Conservation (phyloP, 2,329 filamentous ascomycete species). For the Sporothrix dimorphospora region DNA sequence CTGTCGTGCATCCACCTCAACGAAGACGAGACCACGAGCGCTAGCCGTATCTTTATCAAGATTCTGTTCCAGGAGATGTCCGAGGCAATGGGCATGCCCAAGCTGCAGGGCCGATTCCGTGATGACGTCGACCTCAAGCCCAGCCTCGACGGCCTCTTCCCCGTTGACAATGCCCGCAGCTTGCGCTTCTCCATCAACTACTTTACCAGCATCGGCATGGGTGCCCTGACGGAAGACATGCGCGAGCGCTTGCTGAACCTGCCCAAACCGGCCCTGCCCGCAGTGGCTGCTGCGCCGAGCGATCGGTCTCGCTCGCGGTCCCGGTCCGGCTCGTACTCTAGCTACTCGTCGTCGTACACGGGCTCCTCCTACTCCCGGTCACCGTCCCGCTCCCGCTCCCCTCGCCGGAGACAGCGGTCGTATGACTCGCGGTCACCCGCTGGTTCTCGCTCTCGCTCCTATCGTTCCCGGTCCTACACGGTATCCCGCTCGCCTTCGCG, state of each 20-base stretch:
- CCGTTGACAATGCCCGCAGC: constrained; percentile 83
- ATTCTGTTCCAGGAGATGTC: constrained; percentile 92
- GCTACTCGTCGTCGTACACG: constrained; percentile 77
- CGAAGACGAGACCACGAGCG: constrained; percentile 95
- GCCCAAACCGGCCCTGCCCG: constrained; percentile 78
- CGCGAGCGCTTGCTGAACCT: constrained; percentile 86
- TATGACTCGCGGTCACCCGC: constrained; percentile 30
- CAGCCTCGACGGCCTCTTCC: constrained; percentile 84
- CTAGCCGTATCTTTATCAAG: constrained; percentile 97
- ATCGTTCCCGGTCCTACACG: constrained; percentile 11
- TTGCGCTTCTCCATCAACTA: constrained; percentile 98
- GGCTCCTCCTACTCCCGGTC: constrained; percentile 60
- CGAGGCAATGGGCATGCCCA: constrained; percentile 82
- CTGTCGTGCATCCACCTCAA: constrained; percentile 84
- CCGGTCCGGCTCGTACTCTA: constrained; percentile 73
- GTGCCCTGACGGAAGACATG: constrained; percentile 91
- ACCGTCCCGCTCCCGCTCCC: constrained; percentile 43
- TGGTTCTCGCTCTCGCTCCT: constrained; percentile 2
- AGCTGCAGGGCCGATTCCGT: constrained; percentile 73
- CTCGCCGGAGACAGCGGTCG: constrained; percentile 24
- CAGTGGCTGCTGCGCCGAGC: constrained; percentile 52
- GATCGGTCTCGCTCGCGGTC: constrained; percentile 48
- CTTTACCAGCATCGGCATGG: constrained; percentile 98
- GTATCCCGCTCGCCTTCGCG: background rate
- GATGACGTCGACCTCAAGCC: constrained; percentile 74